phyloP scores from a whole-genome alignment of 2,329 filamentous ascomycete genomes.

The Fusarium beomiforme region DNA sequence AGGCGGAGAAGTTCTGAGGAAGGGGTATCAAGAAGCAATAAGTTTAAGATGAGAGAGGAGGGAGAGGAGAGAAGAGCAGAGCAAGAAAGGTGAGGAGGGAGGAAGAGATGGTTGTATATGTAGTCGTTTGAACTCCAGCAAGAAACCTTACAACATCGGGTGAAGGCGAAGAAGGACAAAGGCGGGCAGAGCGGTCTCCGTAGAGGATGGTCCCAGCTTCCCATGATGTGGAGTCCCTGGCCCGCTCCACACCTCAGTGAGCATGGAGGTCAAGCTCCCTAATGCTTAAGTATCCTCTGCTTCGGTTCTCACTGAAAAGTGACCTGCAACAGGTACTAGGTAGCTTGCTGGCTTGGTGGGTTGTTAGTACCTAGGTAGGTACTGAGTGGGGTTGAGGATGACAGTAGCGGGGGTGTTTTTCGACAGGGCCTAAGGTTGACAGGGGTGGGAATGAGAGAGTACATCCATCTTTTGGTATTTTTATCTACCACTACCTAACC shows the following conservation, averaged over 20 bases:
- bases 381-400: constrained; percentile 41
- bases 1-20: constrained; percentile 25
- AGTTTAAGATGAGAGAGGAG: constrained; percentile 37
- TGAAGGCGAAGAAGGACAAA: constrained; percentile 6
- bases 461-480: constrained; percentile 11
- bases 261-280: constrained; percentile 18
- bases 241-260: constrained; percentile 15
- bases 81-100: constrained; percentile 27
- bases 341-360: constrained; percentile 18
- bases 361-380: too few relatives aligned
- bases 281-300: constrained; percentile 3
- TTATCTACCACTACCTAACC: background rate
- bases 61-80: constrained; percentile 39
- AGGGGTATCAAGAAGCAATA: constrained; percentile 45
- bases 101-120: constrained; percentile 41
- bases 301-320: background rate
- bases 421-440: constrained; percentile 23
- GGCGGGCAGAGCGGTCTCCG: constrained; percentile 32
- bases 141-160: background rate
- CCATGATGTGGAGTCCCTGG: constrained; percentile 23
- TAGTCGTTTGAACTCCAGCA: constrained; percentile 31
- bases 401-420: constrained; percentile 33
- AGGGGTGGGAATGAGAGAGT: background rate
- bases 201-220: constrained; percentile 31
- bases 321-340: background rate